A percentile compares a stretch with the other conserved stretches of the same genome.
phyloP scores from a whole-genome alignment of 1,284 basidiomycete genomes.

The Austroboletus niveus region DNA sequence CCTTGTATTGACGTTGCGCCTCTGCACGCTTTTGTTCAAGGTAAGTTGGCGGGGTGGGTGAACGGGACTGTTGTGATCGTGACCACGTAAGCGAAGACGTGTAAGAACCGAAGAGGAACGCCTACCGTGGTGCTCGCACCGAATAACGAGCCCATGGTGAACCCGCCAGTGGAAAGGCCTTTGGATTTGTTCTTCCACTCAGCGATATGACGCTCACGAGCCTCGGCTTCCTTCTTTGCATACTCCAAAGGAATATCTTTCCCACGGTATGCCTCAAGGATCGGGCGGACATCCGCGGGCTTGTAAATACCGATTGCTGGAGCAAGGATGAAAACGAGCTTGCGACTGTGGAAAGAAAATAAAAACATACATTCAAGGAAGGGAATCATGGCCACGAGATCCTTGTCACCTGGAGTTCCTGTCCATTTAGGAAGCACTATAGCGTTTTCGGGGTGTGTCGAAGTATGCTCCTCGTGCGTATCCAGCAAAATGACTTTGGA shows the following conservation, averaged over 20 bases:
- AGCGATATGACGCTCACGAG: constrained; percentile 73
- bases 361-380: constrained; percentile 86
- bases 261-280: constrained; percentile 81
- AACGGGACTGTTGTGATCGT: constrained; percentile 14
- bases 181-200: constrained; percentile 74
- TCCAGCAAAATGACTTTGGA: constrained; percentile 91
- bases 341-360: not conserved
- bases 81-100: too few relatives aligned
- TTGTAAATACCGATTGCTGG: constrained; percentile 86
- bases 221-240: constrained; percentile 81
- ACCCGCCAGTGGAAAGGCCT: constrained; percentile 41
- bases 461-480: constrained; percentile 75
- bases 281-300: constrained; percentile 82
- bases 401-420: constrained; percentile 75
- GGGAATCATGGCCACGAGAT: constrained; percentile 88
- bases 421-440: constrained; percentile 87
- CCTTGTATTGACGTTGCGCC: constrained; percentile 80
- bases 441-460: constrained; percentile 88
- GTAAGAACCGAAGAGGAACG: too few relatives aligned
- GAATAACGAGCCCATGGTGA: constrained; percentile 51
- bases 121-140: constrained; percentile 26
- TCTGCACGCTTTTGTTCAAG: constrained; percentile 89
- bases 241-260: constrained; percentile 91
- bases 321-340: constrained; percentile 1
- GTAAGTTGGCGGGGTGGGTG: constrained; percentile 72